These are phyloP conservation scores for Mucor saturninus DNA, from an alignment of 371 early-diverging fungal species.

Conservation along the genomic window DNA sequence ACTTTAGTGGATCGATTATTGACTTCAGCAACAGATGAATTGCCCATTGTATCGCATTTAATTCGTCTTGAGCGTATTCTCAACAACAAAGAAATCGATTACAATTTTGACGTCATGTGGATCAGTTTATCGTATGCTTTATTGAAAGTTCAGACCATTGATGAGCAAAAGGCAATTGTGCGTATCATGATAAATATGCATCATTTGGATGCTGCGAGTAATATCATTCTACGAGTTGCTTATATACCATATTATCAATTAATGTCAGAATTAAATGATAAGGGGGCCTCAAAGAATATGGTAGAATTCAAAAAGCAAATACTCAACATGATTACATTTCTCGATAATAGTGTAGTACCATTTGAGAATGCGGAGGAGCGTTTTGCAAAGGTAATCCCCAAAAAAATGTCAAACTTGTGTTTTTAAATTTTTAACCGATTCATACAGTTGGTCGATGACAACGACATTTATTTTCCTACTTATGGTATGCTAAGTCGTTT, in stretches of 20 bases:
- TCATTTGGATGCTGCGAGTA: not conserved
- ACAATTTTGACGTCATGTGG: slow-evolving; percentile 36
- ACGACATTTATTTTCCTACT: not conserved
- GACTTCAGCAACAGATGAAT: not conserved
- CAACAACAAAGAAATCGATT: not conserved
- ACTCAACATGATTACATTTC: not conserved
- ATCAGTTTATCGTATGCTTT: slow-evolving; percentile 45
- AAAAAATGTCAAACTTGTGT: not conserved
- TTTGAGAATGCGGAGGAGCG: not conserved
- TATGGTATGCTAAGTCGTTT: slow-evolving; percentile 17
- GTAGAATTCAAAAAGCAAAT: not conserved
- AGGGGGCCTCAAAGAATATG: slow-evolving; percentile 4
- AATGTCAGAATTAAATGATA: slow-evolving; percentile 44
- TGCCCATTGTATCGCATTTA: slow-evolving; percentile 10
- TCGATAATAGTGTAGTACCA: slow-evolving; percentile 1
- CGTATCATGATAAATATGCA: slow-evolving; percentile 31
- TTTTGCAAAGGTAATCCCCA: not conserved
- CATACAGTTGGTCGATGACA: slow-evolving; percentile 1
- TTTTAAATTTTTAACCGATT: not conserved
- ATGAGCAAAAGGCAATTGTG: slow-evolving; percentile 50
- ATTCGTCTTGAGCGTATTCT: slow-evolving; percentile 15
- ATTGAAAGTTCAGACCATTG: slow-evolving; percentile 49
- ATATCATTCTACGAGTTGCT: slow-evolving; percentile 39
- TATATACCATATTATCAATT: slow-evolving; percentile 62
- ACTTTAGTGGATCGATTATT: slow-evolving; percentile 16